Evolutionary conservation across 2,329 filamentous ascomycete genomes (phyloP).

Genomic region (Phialocephala sp.): DNA sequence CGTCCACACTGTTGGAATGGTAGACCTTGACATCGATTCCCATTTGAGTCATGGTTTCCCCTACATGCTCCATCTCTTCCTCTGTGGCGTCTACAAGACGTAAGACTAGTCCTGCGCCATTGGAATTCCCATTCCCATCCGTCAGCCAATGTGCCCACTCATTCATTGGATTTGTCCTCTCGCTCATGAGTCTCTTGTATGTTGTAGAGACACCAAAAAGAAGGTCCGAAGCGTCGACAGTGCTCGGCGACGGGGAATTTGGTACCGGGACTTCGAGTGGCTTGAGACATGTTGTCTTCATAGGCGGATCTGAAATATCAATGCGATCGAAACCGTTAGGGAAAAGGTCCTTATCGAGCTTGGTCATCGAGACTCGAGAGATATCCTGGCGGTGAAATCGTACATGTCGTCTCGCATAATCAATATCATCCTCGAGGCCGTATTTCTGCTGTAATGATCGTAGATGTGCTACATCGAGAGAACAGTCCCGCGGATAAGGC

Average conservation of each 20-base stretch:
- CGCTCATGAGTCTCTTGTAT: constrained; percentile 58
- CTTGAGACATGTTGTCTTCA: constrained; percentile 51
- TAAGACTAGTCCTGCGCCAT: constrained; percentile 61
- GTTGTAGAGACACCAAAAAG: constrained; percentile 66
- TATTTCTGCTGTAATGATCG: constrained; percentile 53
- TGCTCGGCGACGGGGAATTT: constrained; percentile 55
- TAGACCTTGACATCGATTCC: constrained; percentile 64
- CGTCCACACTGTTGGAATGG: constrained; percentile 56
- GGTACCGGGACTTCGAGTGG: constrained; percentile 59
- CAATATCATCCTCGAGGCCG: constrained; percentile 55
- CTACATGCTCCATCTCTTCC: constrained; percentile 56
- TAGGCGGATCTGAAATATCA: constrained; percentile 50
- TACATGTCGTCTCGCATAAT: constrained; percentile 62
- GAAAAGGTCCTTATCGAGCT: constrained; percentile 53
- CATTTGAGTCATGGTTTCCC: constrained; percentile 51
- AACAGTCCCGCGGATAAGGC: constrained; percentile 47
- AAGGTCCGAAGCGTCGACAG: constrained; percentile 60
- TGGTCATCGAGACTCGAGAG: constrained; percentile 57
- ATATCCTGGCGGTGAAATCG: constrained; percentile 57
- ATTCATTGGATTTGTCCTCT: constrained; percentile 57
- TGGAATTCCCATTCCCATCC: constrained; percentile 59
- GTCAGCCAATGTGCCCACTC: constrained; percentile 68
- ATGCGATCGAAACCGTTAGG: constrained; percentile 54
- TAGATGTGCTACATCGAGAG: constrained; percentile 54
- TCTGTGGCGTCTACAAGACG: constrained; percentile 59